Base-by-base conservation (phyloP, 2,329 filamentous ascomycete genomes). In the Scortechinia acanthostroma region DNA sequence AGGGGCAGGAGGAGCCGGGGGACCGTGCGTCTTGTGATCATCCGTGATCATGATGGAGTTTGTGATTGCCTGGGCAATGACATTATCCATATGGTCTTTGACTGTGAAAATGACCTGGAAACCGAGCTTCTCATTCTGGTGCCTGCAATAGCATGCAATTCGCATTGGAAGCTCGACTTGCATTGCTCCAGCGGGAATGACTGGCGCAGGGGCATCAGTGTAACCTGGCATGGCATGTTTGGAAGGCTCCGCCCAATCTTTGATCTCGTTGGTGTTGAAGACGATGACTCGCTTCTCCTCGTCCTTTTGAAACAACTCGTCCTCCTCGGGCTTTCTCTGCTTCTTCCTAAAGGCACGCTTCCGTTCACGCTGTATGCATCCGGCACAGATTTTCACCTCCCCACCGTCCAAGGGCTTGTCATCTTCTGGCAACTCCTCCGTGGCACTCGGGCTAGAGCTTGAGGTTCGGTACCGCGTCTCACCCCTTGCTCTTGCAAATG, bases 1-100 rank as follows among this genome's bases (percentile, higher is more conserved):
- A 35, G 46, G 22, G 22, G 47, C 52, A 37, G 53, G 48, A 46
- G 55, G 61, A 51, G 58, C 44, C 43, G 71, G 64, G 43, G 72
- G 62, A 47, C 65, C 61, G 54, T 88, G 86, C 4, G 89, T 95
- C 68, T 97, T 97, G 69, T 97, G 91, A 57, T 98, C 91, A 59
- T 98, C 91, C 1, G 93, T 97, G 51, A 97, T 96, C 77, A 96
- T 91, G 51, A 97, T 95, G 1, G 89, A 87, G 46, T 85, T 82
- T 17, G 88, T 89, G 51, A 95, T 84, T 44, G 83, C 80, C 64
- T 98, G 91, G 4, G 89, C 87, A 37, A 97, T 69, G 22, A 95
- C 69, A 40, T 81, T 80, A 54, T 83, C 86, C 50, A 80, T 69
- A 57, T 79, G 79, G 62, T 96, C 88, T 58, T 91, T 95, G 56